These are phyloP conservation scores for Exophiala bonariae DNA, from an alignment of 2,329 filamentous ascomycete genomes.

Conservation along the genomic window DNA sequence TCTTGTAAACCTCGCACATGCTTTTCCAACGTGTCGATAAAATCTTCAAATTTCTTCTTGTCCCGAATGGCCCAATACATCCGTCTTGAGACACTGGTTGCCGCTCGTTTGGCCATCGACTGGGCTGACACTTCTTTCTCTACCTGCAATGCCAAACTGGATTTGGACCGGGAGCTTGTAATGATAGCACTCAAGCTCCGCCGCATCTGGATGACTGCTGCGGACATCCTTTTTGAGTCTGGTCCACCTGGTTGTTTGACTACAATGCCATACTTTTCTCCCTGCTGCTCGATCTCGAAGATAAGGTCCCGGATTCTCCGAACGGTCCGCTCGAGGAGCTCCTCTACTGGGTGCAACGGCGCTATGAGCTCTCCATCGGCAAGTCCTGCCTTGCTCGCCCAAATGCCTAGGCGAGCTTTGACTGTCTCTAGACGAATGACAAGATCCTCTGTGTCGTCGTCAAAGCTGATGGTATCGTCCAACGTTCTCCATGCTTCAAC, in stretches of 20 bases:
- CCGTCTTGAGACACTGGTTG: not conserved
- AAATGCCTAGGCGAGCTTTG: slow-evolving; percentile 5
- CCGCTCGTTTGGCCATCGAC: not conserved
- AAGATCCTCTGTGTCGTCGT: slow-evolving; percentile 3
- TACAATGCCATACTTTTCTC: slow-evolving; percentile 3
- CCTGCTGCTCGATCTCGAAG: slow-evolving; percentile 2
- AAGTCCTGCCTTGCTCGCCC: slow-evolving; percentile 1
- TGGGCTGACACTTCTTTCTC: not conserved
- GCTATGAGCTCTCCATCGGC: slow-evolving; percentile 2
- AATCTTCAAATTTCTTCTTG: slow-evolving; percentile 5
- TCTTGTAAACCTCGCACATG: slow-evolving; percentile 1
- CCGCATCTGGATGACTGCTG: slow-evolving; percentile 2
- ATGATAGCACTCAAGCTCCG: slow-evolving; percentile 1
- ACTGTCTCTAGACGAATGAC: slow-evolving; percentile 3
- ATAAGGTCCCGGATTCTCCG: slow-evolving; percentile 3
- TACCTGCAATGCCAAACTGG: slow-evolving; percentile 1
- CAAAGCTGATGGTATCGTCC: slow-evolving; percentile 1
- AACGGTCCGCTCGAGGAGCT: slow-evolving; percentile 2
- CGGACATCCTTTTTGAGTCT: not conserved
- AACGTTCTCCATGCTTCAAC: slow-evolving; percentile 3
- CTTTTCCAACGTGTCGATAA: slow-evolving; percentile 2
- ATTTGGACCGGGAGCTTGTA: slow-evolving; percentile 1
- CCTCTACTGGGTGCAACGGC: slow-evolving; percentile 1
- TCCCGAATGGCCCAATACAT: slow-evolving; percentile 5
- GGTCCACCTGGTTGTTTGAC: not conserved